Conservation (phyloP, 176 grass and related monocot genomes). For the Oryza punctata region DNA sequence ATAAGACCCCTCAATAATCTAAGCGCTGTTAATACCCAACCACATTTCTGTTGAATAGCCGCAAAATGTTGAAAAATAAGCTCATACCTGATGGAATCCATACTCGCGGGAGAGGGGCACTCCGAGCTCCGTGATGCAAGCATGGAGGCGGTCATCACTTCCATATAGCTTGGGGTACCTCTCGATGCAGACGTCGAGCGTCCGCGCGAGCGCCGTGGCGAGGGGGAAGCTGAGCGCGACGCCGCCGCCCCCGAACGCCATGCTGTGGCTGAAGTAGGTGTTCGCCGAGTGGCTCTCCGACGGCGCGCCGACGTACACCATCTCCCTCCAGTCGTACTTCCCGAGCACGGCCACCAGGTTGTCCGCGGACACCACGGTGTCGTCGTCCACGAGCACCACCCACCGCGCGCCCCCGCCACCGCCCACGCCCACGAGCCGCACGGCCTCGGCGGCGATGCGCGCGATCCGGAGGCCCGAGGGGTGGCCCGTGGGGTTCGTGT, state of each 20-base stretch:
- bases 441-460: conserved; percentile 81
- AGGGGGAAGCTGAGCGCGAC: conserved; percentile 91
- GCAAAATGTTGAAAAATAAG: conserved; percentile 19
- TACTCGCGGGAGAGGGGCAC: conserved; percentile 79
- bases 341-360: conserved; percentile 83
- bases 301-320: conserved; percentile 83
- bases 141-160: conserved; percentile 94
- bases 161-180: conserved; percentile 92
- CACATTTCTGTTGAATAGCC: conserved; percentile 1
- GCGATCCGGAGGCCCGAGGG: conserved; percentile 95
- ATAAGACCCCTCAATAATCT: conserved; percentile 18
- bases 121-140: conserved; percentile 93
- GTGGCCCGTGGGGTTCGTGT: conserved; percentile 95
- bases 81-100: conserved; percentile 89
- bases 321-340: conserved; percentile 96
- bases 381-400: conserved; percentile 94
- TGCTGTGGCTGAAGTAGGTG: conserved; percentile 94
- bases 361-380: conserved; percentile 75
- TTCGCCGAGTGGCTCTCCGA: conserved; percentile 96
- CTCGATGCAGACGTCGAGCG: conserved; percentile 86
- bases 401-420: conserved; percentile 53
- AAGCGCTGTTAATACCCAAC: neutral
- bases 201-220: conserved; percentile 59
- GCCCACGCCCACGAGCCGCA: conserved; percentile 61
- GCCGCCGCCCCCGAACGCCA: conserved; percentile 93